phyloP scores from a whole-genome alignment of 345 rosid species.

The Eutrema yunnanense region DNA sequence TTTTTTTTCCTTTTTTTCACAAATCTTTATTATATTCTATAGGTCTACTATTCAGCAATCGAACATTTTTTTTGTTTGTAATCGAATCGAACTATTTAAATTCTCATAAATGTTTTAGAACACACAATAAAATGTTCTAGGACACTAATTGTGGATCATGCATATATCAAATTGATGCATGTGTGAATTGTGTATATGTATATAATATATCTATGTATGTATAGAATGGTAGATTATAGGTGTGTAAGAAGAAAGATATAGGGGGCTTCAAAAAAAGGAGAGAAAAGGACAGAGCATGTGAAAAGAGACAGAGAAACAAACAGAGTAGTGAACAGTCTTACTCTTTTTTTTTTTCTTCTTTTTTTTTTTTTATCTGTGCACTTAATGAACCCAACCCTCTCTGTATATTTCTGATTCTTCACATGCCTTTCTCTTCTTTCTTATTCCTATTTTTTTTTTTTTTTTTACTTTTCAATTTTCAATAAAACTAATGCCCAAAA shows the following conservation, averaged over 20 bases:
- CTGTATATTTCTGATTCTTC: conserved; percentile 32
- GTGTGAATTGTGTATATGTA: neutral
- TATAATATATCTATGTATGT: neutral
- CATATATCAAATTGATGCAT: neutral
- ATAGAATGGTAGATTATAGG: conserved; percentile 22
- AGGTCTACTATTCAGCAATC: neutral
- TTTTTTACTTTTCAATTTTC: neutral
- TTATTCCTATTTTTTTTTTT: neutral
- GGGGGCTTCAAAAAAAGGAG: conserved; percentile 23
- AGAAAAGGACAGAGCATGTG: conserved; percentile 38
- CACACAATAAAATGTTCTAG: neutral
- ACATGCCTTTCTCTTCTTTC: conserved; percentile 25
- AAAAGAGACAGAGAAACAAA: conserved; percentile 30
- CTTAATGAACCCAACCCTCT: conserved; percentile 28
- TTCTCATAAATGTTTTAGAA: neutral
- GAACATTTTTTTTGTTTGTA: neutral
- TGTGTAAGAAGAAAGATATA: conserved; percentile 33
- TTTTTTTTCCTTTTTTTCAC: neutral
- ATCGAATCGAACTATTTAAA: neutral
- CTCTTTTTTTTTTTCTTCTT: neutral
- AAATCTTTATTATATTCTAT: neutral
- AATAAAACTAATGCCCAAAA: neutral
- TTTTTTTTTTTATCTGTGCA: neutral
- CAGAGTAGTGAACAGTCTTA: conserved; percentile 32
- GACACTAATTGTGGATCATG: neutral